Evolutionary conservation across 345 rosid species (phyloP).

Genomic region (Aquilaria sinensis): DNA sequence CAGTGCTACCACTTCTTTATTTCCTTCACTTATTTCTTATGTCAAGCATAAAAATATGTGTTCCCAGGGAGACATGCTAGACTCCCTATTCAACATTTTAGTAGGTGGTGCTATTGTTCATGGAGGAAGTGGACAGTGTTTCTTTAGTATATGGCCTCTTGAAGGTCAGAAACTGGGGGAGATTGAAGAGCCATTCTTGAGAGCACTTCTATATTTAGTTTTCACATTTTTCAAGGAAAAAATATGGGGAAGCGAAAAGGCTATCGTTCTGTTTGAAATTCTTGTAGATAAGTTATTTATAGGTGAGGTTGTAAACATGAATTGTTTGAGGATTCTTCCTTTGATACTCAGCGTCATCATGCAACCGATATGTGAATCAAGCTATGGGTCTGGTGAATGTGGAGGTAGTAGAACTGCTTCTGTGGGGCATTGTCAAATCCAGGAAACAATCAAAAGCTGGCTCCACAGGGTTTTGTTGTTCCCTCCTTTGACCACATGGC

Average conservation of each 20-base stretch:
- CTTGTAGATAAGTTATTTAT: conserved; percentile 62
- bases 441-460: conserved; percentile 53
- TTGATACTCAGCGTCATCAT: conserved; percentile 42
- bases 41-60: conserved; percentile 32
- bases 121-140: conserved; percentile 34
- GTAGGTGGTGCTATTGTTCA: conserved; percentile 78
- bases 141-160: conserved; percentile 34
- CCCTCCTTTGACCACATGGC: conserved; percentile 68
- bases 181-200: conserved; percentile 64
- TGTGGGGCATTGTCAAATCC: conserved; percentile 31
- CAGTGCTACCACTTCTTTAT: conserved; percentile 56
- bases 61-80: conserved; percentile 36
- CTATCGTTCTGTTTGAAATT: conserved; percentile 47
- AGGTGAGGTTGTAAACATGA: conserved; percentile 57
- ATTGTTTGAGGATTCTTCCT: conserved; percentile 76
- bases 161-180: conserved; percentile 40
- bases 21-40: conserved; percentile 53
- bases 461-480: conserved; percentile 54
- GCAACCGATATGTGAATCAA: conserved; percentile 35
- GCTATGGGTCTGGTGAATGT: conserved; percentile 22
- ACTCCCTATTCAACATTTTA: conserved; percentile 63
- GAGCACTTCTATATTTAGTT: conserved; percentile 72
- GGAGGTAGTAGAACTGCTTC: conserved; percentile 18
- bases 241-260: conserved; percentile 65
- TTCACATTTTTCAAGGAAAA: conserved; percentile 54